Percentiles rank a stretch among this genome's conserved stretches.
phyloP scores from a whole-genome alignment of 23 red algal genomes.

The Gracilaria domingensis region DNA sequence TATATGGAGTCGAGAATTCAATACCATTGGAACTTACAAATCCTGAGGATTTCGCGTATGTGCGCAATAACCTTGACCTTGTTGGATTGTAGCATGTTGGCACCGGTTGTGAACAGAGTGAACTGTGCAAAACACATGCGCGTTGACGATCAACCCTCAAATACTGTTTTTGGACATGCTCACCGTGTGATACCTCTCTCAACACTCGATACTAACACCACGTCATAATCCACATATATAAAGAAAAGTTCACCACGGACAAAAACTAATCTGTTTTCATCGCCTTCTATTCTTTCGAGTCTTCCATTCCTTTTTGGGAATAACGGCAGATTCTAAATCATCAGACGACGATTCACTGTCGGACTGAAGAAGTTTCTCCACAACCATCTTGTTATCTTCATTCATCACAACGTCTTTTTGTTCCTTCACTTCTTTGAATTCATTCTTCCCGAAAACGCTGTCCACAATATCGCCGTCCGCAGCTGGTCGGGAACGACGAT shows the following conservation, averaged over 20 bases:
- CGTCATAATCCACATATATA: neutral
- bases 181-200: neutral
- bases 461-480: neutral
- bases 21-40: conserved; percentile 95
- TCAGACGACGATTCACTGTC: conserved; percentile 50
- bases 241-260: neutral
- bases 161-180: neutral
- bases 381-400: conserved; percentile 39
- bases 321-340: conserved; percentile 42
- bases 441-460: neutral
- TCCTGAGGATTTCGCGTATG: conserved; percentile 90
- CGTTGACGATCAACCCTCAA: too few relatives aligned
- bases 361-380: conserved; percentile 18
- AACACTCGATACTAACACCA: neutral
- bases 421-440: neutral
- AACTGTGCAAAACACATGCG: neutral
- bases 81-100: conserved; percentile 73
- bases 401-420: neutral
- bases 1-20: conserved; percentile 69
- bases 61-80: conserved; percentile 87
- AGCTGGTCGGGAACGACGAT: neutral
- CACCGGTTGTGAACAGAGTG: neutral
- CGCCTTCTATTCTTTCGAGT: conserved; percentile 6
- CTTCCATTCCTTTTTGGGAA: conserved; percentile 25
- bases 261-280: neutral